phyloP scores from a whole-genome alignment of 495 filamentous ascomycete species.

The Annulohypoxylon nitens region DNA sequence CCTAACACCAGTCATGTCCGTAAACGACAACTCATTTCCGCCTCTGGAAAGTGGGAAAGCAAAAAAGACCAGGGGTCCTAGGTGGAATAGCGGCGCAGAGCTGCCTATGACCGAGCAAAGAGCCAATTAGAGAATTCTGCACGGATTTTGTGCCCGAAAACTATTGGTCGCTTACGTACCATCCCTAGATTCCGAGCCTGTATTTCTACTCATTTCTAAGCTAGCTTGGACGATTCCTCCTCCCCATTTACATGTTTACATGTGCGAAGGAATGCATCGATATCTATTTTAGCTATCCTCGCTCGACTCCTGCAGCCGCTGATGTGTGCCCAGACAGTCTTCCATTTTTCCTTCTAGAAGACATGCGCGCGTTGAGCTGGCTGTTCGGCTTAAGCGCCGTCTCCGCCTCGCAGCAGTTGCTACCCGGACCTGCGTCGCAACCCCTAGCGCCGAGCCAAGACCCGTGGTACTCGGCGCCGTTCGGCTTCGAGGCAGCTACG shows the following conservation, averaged over 20 bases:
- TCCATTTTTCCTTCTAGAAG: conserved; percentile 21
- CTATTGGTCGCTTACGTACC: conserved; percentile 10
- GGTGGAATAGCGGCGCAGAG: not conserved
- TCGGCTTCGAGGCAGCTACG: conserved; percentile 51
- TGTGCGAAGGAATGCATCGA: conserved; percentile 6
- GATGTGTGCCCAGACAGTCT: not conserved
- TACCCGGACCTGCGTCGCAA: not conserved
- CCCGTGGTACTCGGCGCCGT: conserved; percentile 62
- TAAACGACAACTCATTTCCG: conserved; percentile 12
- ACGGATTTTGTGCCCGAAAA: not conserved
- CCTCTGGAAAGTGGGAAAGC: conserved; percentile 1
- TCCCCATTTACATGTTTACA: conserved; percentile 4
- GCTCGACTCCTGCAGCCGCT: conserved; percentile 1
- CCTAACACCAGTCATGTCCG: not conserved
- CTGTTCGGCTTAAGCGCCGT: conserved; percentile 14
- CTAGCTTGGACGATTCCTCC: not conserved
- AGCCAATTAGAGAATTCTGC: not conserved
- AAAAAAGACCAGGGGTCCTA: not conserved
- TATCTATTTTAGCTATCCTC: not conserved
- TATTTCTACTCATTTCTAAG: too few species aligned
- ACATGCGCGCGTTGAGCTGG: conserved; percentile 14
- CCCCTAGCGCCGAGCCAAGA: conserved; percentile 56
- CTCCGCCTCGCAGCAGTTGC: conserved; percentile 1
- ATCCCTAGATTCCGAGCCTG: not conserved
- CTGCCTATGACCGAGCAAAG: not conserved